Evolutionary conservation across 805 yeast genomes (phyloP).

Genomic region (Metschnikowia corniflorae): DNA sequence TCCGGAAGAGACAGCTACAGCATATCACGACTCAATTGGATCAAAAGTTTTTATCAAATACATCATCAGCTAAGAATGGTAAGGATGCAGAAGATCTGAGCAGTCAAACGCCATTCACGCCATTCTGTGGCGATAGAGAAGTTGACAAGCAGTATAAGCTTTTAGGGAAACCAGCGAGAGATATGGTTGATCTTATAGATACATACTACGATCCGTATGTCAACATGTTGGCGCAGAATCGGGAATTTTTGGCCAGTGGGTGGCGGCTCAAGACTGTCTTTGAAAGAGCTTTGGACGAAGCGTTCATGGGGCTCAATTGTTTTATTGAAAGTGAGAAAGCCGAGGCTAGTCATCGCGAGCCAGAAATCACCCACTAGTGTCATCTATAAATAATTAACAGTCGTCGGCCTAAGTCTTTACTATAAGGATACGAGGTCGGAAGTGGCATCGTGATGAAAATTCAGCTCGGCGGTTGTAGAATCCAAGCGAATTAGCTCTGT

Average conservation of each 20-base stretch:
- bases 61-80: slow-evolving; percentile 26
- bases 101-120: slow-evolving; percentile 69
- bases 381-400: too few species aligned
- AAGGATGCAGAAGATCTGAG: slow-evolving; percentile 21
- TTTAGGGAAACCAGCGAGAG: slow-evolving; percentile 25
- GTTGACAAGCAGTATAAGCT: slow-evolving; percentile 48
- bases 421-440: slow-evolving; percentile 6
- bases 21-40: slow-evolving; percentile 57
- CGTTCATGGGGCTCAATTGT: slow-evolving; percentile 87
- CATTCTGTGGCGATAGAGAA: slow-evolving; percentile 87
- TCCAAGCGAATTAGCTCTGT: too few species aligned
- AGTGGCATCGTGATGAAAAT: neutral
- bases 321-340: slow-evolving; percentile 51
- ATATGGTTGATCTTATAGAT: slow-evolving; percentile 37
- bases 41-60: slow-evolving; percentile 31
- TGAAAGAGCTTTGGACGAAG: slow-evolving; percentile 76
- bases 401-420: too few species aligned
- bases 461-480: too few species aligned
- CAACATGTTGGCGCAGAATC: slow-evolving; percentile 50
- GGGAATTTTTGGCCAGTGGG: slow-evolving; percentile 80
- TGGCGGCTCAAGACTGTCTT: slow-evolving; percentile 69
- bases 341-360: too few species aligned
- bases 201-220: slow-evolving; percentile 43
- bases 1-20: slow-evolving; percentile 57
- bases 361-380: too few species aligned